A percentile compares a stretch with the other conserved stretches of the same genome.
Conservation (phyloP, 176 grass and related monocot species). For the Oryza officinalis region DNA sequence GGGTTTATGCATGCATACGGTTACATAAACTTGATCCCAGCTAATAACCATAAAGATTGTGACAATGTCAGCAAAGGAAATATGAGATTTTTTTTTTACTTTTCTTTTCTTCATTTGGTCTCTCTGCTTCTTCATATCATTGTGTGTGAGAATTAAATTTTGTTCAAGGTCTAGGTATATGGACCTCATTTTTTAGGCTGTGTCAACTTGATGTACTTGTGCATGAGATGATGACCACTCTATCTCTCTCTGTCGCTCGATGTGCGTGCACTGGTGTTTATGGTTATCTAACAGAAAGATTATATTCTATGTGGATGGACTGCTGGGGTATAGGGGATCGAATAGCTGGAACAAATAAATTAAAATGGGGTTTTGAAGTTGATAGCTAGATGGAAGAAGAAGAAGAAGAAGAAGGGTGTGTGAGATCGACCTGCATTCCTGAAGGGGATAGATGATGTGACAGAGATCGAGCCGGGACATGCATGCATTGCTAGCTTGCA, state of each 20-base stretch:
- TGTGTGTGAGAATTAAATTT: conserved; percentile 52
- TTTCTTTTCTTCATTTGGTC: conserved; percentile 33
- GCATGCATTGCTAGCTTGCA: conserved; percentile 25
- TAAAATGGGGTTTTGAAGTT: not conserved
- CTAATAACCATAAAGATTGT: conserved; percentile 47
- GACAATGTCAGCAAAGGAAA: conserved; percentile 41
- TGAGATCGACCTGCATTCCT: conserved; percentile 32
- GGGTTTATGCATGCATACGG: conserved; percentile 12
- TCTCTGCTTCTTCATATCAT: conserved; percentile 24
- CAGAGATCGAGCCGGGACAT: conserved; percentile 54
- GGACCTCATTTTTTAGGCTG: conserved; percentile 62
- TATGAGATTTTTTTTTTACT: conserved; percentile 33
- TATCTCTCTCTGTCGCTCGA: not conserved
- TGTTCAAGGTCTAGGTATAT: conserved; percentile 65
- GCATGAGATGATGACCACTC: conserved; percentile 35
- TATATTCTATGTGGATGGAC: conserved; percentile 36
- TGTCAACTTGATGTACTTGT: conserved; percentile 40
- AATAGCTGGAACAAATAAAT: not conserved
- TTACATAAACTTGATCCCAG: conserved; percentile 38
- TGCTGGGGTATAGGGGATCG: not conserved
- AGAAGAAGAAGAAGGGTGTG: not conserved
- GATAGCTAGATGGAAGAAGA: conserved; percentile 34
- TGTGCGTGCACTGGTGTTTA: conserved; percentile 7
- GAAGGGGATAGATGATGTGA: conserved; percentile 56
- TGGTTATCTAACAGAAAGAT: conserved; percentile 45